Evolutionary conservation across 331 rosid species (phyloP).

Genomic region (Malus hybrid): DNA sequence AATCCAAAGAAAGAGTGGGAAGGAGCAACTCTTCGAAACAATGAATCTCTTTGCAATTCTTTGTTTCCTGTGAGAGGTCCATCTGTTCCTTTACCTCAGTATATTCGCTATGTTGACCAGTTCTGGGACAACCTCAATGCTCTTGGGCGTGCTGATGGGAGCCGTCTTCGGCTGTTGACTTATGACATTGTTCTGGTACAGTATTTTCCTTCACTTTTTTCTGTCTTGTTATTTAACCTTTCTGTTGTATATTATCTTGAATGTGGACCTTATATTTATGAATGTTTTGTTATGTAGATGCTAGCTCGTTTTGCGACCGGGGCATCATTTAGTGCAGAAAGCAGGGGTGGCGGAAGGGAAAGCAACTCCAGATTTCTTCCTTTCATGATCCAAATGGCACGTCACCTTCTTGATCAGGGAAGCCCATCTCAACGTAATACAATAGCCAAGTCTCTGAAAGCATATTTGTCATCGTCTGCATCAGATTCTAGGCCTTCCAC

Average conservation of each 20-base stretch:
- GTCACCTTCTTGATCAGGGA: constrained; percentile 88
- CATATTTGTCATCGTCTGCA: constrained; percentile 60
- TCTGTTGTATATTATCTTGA: neutral
- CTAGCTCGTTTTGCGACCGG: constrained; percentile 99
- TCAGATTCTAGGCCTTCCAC: constrained; percentile 59
- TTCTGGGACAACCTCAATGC: constrained; percentile 93
- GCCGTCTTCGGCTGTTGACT: constrained; percentile 81
- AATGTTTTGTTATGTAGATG: constrained; percentile 42
- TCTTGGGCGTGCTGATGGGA: constrained; percentile 98
- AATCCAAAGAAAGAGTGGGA: constrained; percentile 99
- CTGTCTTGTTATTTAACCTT: neutral
- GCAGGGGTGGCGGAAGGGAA: constrained; percentile 94
- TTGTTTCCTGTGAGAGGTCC: constrained; percentile 95
- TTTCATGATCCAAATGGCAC: constrained; percentile 95
- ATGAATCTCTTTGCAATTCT: constrained; percentile 92
- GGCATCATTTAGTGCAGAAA: constrained; percentile 73
- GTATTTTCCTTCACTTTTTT: neutral
- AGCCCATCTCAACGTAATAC: constrained; percentile 58
- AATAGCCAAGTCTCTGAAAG: constrained; percentile 70
- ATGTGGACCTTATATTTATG: neutral
- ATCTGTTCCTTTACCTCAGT: constrained; percentile 70
- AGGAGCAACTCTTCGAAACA: constrained; percentile 91
- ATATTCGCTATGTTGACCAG: constrained; percentile 71
- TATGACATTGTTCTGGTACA: constrained; percentile 94
- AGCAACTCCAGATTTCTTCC: constrained; percentile 96